Evolutionary conservation across 2,329 filamentous ascomycete species (phyloP).

Genomic region (Phyllosticta capitalensis): DNA sequence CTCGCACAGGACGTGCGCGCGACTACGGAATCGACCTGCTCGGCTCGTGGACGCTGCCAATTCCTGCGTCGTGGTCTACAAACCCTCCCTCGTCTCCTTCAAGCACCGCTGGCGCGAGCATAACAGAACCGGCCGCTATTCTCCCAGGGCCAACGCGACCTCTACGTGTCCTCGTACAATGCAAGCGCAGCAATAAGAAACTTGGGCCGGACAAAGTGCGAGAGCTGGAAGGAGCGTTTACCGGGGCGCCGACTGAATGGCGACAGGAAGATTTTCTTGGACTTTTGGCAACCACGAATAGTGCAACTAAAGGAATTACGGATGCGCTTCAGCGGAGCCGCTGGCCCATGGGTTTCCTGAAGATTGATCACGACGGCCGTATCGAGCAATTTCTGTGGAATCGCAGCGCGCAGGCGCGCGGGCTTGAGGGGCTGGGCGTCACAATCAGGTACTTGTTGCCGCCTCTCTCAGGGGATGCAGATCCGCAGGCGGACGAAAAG

Average conservation of each 20-base stretch:
- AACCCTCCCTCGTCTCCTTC: constrained; percentile 10
- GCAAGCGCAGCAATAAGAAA: constrained; percentile 51
- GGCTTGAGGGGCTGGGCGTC: constrained; percentile 46
- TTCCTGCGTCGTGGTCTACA: constrained; percentile 14
- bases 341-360: constrained; percentile 64
- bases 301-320: constrained; percentile 69
- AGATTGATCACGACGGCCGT: constrained; percentile 47
- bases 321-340: constrained; percentile 58
- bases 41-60: constrained; percentile 54
- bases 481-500: background rate
- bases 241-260: constrained; percentile 65
- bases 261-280: constrained; percentile 54
- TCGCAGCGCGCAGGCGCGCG: constrained; percentile 48
- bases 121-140: background rate
- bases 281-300: constrained; percentile 57
- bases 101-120: background rate
- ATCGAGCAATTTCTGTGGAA: constrained; percentile 69
- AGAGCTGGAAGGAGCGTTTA: constrained; percentile 73
- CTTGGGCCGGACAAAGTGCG: constrained; percentile 52
- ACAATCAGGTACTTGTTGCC: constrained; percentile 22
- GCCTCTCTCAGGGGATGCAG: background rate
- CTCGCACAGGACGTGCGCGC: constrained; percentile 54
- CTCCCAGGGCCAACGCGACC: constrained; percentile 17
- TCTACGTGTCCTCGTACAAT: constrained; percentile 49
- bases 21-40: constrained; percentile 68